Evolutionary conservation across 2,329 filamentous ascomycete species (phyloP).

Genomic region (Falciphora oryzae): DNA sequence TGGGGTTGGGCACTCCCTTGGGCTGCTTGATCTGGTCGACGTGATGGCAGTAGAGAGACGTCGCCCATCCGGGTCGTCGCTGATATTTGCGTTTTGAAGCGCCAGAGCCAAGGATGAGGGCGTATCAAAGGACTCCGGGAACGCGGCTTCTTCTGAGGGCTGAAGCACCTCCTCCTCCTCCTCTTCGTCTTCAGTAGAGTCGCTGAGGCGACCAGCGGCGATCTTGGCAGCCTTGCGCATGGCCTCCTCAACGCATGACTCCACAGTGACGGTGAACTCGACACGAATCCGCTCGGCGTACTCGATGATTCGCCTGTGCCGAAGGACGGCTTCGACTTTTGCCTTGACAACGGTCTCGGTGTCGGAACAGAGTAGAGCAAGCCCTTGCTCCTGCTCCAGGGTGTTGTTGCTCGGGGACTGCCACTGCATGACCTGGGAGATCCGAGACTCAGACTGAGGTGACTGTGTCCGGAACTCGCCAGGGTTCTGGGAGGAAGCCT

Average conservation of each 20-base stretch:
- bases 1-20: constrained; percentile 84
- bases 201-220: constrained; percentile 76
- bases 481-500: constrained; percentile 58
- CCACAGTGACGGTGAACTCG: constrained; percentile 86
- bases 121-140: constrained; percentile 52
- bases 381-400: constrained; percentile 85
- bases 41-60: constrained; percentile 56
- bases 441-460: constrained; percentile 89
- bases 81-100: constrained; percentile 38
- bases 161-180: constrained; percentile 41
- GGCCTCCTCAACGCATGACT: constrained; percentile 92
- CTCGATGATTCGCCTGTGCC: constrained; percentile 88
- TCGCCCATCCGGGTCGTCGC: constrained; percentile 33
- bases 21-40: constrained; percentile 84
- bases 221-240: constrained; percentile 85
- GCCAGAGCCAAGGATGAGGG: constrained; percentile 52
- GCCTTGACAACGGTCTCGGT: constrained; percentile 77
- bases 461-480: constrained; percentile 89
- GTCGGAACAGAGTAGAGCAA: constrained; percentile 82
- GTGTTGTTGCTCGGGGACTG: constrained; percentile 89
- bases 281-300: constrained; percentile 93
- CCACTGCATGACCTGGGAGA: constrained; percentile 93
- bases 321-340: constrained; percentile 89
- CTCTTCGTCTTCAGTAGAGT: constrained; percentile 62
- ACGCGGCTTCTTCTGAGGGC: constrained; percentile 40